Base-by-base conservation (phyloP, 257 asterid species). In the Penstemon eatonii region DNA sequence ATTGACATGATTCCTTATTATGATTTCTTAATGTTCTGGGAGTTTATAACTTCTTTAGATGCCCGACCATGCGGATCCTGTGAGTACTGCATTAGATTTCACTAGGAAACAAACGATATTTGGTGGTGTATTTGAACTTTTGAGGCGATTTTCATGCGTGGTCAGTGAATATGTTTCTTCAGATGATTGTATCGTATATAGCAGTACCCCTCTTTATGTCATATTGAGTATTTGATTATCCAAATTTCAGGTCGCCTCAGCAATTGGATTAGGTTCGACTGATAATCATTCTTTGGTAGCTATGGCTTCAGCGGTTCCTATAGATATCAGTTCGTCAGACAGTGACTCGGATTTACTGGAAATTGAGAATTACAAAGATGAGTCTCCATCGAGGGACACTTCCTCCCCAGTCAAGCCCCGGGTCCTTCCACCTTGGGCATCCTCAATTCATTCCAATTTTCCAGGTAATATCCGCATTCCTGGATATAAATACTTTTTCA, bases 301-400 rank as follows among this genome's bases (percentile, higher is more conserved):
- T 72, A 86, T 87, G 91, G 94, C 74, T 75, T 67, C 84, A 44
- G 62, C 40, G 33, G 82, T 76, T 71, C 85, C 78, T 58, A 86
- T 94, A 66, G 91, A 81, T 65, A 89, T 92, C 77, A 86, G 91
- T 75, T 92, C 98, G 1, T 69, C 96, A 11, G 97, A 90, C 63
- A 76, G 84, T 75, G 99, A 94, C 75, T 91, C 96, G 7, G 91
- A 85, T 67, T 82, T 90, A 12, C 79, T 86, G 71, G 97, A 81
- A 72, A 91, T 91, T 70, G 98, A 91, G 51, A 80, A 84, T 65
- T 94, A 94, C 57, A 72, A 40, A 58, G 86, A 73, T 3, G 87
- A 85, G 36, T 91, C 96, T 37, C 96, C 96, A 53, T 49, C 58
- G 58, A 81, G 77, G 80, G 95, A 91, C 71, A 67, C 80, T 12